phyloP scores from a whole-genome alignment of 23 red algal species.

The Gracilaria gracilis region DNA sequence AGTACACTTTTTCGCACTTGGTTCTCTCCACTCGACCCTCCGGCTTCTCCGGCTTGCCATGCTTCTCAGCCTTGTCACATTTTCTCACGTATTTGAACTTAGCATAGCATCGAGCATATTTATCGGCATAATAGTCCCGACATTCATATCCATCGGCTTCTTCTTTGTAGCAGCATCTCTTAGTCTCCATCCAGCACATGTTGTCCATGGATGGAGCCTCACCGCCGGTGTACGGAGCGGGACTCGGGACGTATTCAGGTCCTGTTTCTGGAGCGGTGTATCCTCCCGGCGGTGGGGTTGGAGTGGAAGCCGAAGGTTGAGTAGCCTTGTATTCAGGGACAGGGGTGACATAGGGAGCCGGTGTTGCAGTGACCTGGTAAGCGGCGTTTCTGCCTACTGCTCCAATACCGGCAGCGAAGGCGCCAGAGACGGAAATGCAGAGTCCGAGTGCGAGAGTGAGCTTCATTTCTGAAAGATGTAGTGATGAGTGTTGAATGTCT shows the following conservation, averaged over 20 bases:
- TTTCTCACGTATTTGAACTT: slow-evolving; percentile 43
- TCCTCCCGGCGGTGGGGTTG: slow-evolving; percentile 2
- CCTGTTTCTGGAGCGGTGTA: slow-evolving; percentile 23
- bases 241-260: slow-evolving; percentile 11
- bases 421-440: slow-evolving; percentile 17
- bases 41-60: slow-evolving; percentile 60
- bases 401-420: neutral
- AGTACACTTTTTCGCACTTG: slow-evolving; percentile 22
- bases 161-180: slow-evolving; percentile 54
- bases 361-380: slow-evolving; percentile 7
- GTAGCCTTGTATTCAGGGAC: neutral
- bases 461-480: neutral
- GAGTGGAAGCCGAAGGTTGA: neutral
- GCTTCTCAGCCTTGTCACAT: slow-evolving; percentile 51
- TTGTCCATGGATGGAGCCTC: slow-evolving; percentile 9
- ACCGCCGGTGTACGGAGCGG: neutral
- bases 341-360: slow-evolving; percentile 4
- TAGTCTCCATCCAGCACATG: slow-evolving; percentile 64
- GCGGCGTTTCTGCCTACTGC: neutral
- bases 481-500: neutral
- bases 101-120: slow-evolving; percentile 48
- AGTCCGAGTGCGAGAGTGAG: slow-evolving; percentile 3
- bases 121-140: slow-evolving; percentile 43
- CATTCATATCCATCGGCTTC: slow-evolving; percentile 61
- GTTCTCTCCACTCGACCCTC: slow-evolving; percentile 9